phyloP scores from a whole-genome alignment of 1,284 basidiomycete genomes.

The Phellopilus nigrolimitatus region DNA sequence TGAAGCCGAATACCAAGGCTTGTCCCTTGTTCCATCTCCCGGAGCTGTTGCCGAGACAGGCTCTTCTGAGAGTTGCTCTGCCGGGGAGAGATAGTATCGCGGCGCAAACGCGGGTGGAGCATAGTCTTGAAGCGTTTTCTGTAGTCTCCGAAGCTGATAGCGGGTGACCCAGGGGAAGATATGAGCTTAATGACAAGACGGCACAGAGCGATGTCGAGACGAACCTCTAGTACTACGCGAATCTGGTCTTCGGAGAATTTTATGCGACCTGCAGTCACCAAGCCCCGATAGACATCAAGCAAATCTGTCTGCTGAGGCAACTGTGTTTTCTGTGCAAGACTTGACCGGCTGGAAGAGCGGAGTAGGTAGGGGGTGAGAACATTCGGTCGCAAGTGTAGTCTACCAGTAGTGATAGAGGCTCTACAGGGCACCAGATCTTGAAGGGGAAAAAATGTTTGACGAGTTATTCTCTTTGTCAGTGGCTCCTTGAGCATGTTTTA shows the following conservation, averaged over 20 bases:
- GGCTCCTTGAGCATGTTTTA: no score
- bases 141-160: constrained; percentile 42
- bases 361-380: no score
- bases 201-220: no score
- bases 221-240: constrained; percentile 56
- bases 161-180: neutral
- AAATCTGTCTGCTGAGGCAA: constrained; percentile 34
- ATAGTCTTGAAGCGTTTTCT: constrained; percentile 44
- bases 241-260: constrained; percentile 63
- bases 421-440: no score
- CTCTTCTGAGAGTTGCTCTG: no score
- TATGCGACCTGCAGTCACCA: constrained; percentile 48
- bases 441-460: no score
- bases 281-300: constrained; percentile 41
- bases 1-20: constrained; percentile 29
- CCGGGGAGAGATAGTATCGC: constrained; percentile 31
- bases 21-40: constrained; percentile 10
- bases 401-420: neutral
- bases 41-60: constrained; percentile 9
- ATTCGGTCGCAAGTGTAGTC: no score
- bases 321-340: neutral
- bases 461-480: no score
- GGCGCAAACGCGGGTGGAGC: constrained; percentile 39
- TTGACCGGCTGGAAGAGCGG: no score
- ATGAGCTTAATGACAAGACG: no score